phyloP scores from a whole-genome alignment of 2,329 filamentous ascomycete genomes.

The Colletotrichum aenigma region DNA sequence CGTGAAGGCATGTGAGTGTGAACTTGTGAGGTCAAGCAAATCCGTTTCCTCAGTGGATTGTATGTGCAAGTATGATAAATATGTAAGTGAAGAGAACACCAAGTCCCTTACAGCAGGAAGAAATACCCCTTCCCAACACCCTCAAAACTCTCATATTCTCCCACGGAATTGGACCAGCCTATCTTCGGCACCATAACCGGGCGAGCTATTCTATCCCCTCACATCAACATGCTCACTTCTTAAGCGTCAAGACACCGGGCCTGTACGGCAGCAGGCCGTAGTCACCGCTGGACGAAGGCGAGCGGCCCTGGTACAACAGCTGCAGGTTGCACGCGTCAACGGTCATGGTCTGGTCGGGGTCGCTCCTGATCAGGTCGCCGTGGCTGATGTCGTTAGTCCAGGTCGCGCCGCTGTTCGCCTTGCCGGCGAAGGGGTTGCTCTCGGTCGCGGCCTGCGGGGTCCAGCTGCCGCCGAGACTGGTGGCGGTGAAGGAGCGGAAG shows the following conservation, averaged over 20 bases:
- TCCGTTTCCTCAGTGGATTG: neutral
- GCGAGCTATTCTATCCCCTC: neutral
- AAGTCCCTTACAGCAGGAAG: neutral
- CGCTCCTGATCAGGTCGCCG: slow-evolving; percentile 63
- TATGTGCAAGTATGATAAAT: neutral
- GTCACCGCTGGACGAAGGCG: slow-evolving; percentile 43
- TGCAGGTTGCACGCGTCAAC: slow-evolving; percentile 69
- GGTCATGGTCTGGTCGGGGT: slow-evolving; percentile 65
- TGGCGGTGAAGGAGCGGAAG: slow-evolving; percentile 71
- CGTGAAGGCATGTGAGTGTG: neutral
- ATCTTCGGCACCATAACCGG: neutral
- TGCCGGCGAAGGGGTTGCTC: slow-evolving; percentile 67
- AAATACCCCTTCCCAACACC: neutral
- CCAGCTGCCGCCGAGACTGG: slow-evolving; percentile 60
- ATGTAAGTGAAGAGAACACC: neutral
- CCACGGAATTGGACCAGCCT: neutral
- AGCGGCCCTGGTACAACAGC: slow-evolving; percentile 66
- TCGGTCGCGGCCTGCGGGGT: slow-evolving; percentile 61
- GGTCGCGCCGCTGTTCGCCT: slow-evolving; percentile 65
- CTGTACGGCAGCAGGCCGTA: slow-evolving; percentile 60
- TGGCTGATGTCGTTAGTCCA: slow-evolving; percentile 74
- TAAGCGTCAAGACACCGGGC: slow-evolving; percentile 56
- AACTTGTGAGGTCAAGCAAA: accelerated
- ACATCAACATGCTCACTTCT: neutral
- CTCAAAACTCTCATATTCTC: neutral